Evolutionary conservation across 805 yeast genomes (phyloP).

Genomic region (Schwanniomyces vanrijiae): DNA sequence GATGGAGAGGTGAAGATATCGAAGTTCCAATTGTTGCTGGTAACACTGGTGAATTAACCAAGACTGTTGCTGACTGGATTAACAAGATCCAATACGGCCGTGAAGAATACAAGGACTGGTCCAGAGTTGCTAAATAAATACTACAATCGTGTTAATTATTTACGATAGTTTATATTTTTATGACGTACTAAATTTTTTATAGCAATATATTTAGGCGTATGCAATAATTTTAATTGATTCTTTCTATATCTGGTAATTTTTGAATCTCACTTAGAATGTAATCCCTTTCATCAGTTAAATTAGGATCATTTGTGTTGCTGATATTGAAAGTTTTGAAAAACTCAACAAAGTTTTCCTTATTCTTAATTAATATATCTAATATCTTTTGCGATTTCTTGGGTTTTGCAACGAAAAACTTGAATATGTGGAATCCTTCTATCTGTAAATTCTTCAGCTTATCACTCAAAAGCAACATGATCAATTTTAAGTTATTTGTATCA

Average conservation of each 20-base stretch:
- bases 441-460: constrained; percentile 90
- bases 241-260: constrained; percentile 61
- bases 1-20: constrained; percentile 73
- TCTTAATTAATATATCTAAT: constrained; percentile 77
- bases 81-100: constrained; percentile 88
- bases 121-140: constrained; percentile 32
- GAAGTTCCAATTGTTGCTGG: constrained; percentile 79
- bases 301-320: constrained; percentile 60
- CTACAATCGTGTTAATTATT: not conserved
- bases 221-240: constrained; percentile 13
- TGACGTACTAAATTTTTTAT: not conserved
- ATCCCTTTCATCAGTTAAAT: constrained; percentile 74
- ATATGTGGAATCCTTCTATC: constrained; percentile 86
- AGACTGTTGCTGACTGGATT: constrained; percentile 80
- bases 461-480: constrained; percentile 81
- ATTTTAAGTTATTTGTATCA: constrained; percentile 77
- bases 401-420: constrained; percentile 94
- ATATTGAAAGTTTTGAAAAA: constrained; percentile 69
- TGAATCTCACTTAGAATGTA: constrained; percentile 77
- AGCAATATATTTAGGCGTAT: constrained; percentile 1
- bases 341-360: constrained; percentile 70
- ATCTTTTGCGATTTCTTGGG: constrained; percentile 84
- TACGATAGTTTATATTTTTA: not conserved
- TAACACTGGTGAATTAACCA: constrained; percentile 80
- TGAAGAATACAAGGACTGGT: constrained; percentile 60